Percentiles rank a stretch among this genome's conserved stretches.
Conservation (phyloP, 306 rosid species). For the Psophocarpus tetragonolobus region DNA sequence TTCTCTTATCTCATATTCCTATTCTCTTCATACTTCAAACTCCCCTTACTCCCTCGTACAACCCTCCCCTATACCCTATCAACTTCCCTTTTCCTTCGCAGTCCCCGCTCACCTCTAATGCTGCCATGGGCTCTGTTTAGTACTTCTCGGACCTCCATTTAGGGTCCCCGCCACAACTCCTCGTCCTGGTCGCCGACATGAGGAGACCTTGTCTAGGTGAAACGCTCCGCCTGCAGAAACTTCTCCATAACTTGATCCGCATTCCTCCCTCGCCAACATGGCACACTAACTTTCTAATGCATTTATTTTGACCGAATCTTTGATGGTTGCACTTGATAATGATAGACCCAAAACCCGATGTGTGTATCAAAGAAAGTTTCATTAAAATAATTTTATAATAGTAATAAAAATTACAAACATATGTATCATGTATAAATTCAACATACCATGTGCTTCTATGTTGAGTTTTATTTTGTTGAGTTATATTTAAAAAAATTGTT, state of each 20-base stretch:
- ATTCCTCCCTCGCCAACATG: conserved; percentile 65
- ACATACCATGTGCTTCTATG: too few relatives aligned
- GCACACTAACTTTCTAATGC: too few relatives aligned
- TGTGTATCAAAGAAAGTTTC: too few relatives aligned
- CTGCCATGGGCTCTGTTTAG: conserved; percentile 71
- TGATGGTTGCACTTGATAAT: too few relatives aligned
- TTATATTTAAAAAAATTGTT: too few relatives aligned
- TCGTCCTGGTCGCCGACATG: conserved; percentile 72
- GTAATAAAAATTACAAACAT: too few relatives aligned
- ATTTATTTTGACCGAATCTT: too few relatives aligned
- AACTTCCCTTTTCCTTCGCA: conserved; percentile 51
- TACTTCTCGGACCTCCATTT: conserved; percentile 66
- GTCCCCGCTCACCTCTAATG: conserved; percentile 67
- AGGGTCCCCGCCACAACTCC: conserved; percentile 71
- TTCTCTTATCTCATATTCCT: not conserved
- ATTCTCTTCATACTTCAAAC: conserved; percentile 39
- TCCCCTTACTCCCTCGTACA: conserved; percentile 50
- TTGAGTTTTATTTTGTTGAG: too few relatives aligned
- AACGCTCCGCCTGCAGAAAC: conserved; percentile 56
- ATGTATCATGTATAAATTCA: too few relatives aligned
- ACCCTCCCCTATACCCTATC: conserved; percentile 52
- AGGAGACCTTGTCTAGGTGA: conserved; percentile 80
- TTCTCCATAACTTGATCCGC: conserved; percentile 48
- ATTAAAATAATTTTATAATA: too few relatives aligned
- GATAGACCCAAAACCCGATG: too few relatives aligned